Evolutionary conservation across 805 yeast genomes (phyloP).

Genomic region (Sugiyamaella qingdaonensis): DNA sequence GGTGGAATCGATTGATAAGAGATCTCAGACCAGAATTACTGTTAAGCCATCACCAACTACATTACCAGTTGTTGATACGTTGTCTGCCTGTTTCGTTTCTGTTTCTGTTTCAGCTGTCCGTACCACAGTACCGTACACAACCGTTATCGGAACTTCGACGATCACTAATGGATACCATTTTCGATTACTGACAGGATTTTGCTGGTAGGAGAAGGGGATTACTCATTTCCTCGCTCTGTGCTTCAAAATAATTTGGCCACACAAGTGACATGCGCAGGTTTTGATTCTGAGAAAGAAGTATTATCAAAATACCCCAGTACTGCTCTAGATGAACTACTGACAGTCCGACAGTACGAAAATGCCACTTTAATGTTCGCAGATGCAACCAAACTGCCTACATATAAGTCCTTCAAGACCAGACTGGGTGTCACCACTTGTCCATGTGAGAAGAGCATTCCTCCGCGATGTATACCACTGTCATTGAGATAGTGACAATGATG

Average conservation of each 20-base stretch:
- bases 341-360: conserved; percentile 27
- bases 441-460: too few relatives aligned
- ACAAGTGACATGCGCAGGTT: conserved; percentile 67
- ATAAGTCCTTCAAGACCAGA: conserved; percentile 45
- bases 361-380: conserved; percentile 56
- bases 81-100: too few relatives aligned
- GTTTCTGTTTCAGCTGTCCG: too few relatives aligned
- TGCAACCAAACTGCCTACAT: conserved; percentile 55
- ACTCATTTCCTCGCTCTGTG: conserved; percentile 65
- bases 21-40: too few relatives aligned
- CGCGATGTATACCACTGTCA: too few relatives aligned
- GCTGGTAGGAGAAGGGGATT: conserved; percentile 80
- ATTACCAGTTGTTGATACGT: too few relatives aligned
- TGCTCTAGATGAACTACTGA: conserved; percentile 45
- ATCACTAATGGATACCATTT: conserved; percentile 76
- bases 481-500: too few relatives aligned
- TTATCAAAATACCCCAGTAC: conserved; percentile 58
- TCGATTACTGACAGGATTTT: conserved; percentile 48
- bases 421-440: too few relatives aligned
- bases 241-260: conserved; percentile 44
- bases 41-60: too few relatives aligned
- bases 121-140: too few relatives aligned
- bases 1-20: too few relatives aligned
- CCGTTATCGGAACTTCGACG: too few relatives aligned
- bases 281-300: conserved; percentile 58